Evolutionary conservation across 2,329 filamentous ascomycete species (phyloP).

Genomic region (Epicoccum sorghinum): DNA sequence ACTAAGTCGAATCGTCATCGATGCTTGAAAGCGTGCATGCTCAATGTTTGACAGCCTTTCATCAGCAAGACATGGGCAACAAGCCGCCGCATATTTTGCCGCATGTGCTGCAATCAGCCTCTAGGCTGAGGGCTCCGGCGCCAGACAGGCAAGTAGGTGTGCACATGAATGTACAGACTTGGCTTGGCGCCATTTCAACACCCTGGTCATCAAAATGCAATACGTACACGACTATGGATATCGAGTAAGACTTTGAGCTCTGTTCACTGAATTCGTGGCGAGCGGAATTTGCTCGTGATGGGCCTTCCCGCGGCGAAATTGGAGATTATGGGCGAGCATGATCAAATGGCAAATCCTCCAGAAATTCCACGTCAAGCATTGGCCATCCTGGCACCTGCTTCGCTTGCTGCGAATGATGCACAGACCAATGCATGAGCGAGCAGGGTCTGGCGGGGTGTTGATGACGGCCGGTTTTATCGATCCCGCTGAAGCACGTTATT

Average conservation of each 20-base stretch:
- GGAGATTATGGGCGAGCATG: neutral
- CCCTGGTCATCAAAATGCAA: constrained; percentile 10
- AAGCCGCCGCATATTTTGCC: constrained; percentile 13
- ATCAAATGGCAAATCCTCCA: constrained; percentile 7
- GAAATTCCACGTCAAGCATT: neutral
- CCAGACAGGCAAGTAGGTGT: constrained; percentile 1
- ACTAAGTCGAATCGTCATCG: constrained; percentile 17
- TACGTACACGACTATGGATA: constrained; percentile 2
- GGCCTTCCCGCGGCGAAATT: neutral
- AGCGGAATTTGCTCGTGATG: neutral
- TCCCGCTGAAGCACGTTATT: constrained; percentile 25
- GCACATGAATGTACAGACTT: constrained; percentile 5
- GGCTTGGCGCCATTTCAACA: constrained; percentile 10
- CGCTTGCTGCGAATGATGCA: constrained; percentile 9
- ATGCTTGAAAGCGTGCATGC: constrained; percentile 17
- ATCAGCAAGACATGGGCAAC: constrained; percentile 9
- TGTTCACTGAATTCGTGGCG: neutral
- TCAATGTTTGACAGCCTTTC: constrained; percentile 16
- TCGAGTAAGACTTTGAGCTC: neutral
- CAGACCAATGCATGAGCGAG: constrained; percentile 3
- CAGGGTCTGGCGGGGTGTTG: constrained; percentile 22
- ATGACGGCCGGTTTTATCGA: constrained; percentile 27
- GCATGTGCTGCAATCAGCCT: constrained; percentile 15
- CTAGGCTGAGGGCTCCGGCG: constrained; percentile 4
- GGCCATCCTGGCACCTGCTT: constrained; percentile 9